Evolutionary conservation across 169 alveolate genomes (phyloP).

Genomic region (Plasmodium knowlesi): DNA sequence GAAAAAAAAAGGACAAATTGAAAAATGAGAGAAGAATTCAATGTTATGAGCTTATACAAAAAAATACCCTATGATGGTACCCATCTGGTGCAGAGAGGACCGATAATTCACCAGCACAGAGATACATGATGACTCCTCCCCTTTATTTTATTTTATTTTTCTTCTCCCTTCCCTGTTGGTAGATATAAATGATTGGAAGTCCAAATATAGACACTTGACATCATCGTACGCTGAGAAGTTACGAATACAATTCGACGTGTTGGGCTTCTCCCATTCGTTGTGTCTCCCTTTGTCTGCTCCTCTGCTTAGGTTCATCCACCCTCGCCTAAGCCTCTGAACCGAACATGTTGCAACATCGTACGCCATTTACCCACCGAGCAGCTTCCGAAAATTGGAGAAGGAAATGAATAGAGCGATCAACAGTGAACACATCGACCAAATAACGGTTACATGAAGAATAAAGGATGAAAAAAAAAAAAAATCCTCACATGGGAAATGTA

Average conservation of each 20-base stretch:
- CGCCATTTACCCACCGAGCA: background rate
- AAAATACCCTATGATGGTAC: background rate
- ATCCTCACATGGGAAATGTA: background rate
- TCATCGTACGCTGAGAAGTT: slow-evolving; percentile 26
- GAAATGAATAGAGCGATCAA: slow-evolving; percentile 38
- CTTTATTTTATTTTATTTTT: background rate
- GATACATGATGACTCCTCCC: background rate
- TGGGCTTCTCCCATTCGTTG: background rate
- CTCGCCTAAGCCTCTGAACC: background rate
- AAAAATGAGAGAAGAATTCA: background rate
- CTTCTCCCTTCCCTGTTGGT: background rate
- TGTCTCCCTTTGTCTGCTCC: background rate
- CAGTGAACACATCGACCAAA: slow-evolving; percentile 31
- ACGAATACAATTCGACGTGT: background rate
- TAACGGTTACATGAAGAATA: slow-evolving; percentile 21
- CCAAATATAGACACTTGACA: slow-evolving; percentile 30
- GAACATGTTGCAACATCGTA: background rate
- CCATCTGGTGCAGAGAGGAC: background rate
- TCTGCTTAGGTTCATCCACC: background rate
- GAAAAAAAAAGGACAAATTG: background rate
- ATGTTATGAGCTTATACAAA: background rate
- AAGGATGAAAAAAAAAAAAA: slow-evolving; percentile 6
- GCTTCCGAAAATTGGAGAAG: slow-evolving; percentile 57
- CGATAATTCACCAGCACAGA: background rate
- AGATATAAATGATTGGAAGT: slow-evolving; percentile 65